These are phyloP conservation scores for Kwoniella mangroviensis DNA, from an alignment of 768 basidiomycete genomes.

Conservation along the genomic window DNA sequence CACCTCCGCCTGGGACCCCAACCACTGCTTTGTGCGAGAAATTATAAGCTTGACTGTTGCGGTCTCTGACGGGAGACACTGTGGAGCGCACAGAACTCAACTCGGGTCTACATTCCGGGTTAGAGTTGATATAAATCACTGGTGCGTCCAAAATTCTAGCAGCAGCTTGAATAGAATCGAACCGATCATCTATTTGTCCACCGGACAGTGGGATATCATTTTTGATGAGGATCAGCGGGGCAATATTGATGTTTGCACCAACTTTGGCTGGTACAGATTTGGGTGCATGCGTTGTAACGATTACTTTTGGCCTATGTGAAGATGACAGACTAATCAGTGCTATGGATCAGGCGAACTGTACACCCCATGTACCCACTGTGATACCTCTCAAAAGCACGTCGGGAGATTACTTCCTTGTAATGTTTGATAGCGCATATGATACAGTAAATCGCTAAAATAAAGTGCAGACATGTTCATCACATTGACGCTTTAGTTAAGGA, in stretches of 20 bases:
- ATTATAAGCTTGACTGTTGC: neutral
- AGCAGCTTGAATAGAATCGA: neutral
- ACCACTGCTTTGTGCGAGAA: neutral
- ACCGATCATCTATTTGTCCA: neutral
- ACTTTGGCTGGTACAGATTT: neutral
- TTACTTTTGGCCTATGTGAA: neutral
- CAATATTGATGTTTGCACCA: neutral
- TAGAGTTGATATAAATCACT: neutral
- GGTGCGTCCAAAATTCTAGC: neutral
- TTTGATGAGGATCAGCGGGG: neutral
- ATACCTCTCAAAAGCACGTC: slow-evolving; percentile 1
- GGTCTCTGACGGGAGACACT: slow-evolving; percentile 8
- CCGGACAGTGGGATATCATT: neutral
- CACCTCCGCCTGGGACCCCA: too few relatives aligned
- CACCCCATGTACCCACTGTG: neutral
- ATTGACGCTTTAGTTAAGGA: too few relatives aligned
- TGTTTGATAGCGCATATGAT: neutral
- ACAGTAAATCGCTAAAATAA: neutral
- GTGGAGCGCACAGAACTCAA: neutral
- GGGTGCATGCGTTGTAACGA: neutral
- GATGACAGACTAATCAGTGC: too few relatives aligned
- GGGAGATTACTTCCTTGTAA: neutral
- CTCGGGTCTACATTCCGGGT: neutral
- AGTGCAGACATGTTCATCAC: too few relatives aligned
- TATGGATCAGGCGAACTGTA: neutral